Conservation (phyloP, 108 stramenopile genomes). For the Cyclotella atomus region DNA sequence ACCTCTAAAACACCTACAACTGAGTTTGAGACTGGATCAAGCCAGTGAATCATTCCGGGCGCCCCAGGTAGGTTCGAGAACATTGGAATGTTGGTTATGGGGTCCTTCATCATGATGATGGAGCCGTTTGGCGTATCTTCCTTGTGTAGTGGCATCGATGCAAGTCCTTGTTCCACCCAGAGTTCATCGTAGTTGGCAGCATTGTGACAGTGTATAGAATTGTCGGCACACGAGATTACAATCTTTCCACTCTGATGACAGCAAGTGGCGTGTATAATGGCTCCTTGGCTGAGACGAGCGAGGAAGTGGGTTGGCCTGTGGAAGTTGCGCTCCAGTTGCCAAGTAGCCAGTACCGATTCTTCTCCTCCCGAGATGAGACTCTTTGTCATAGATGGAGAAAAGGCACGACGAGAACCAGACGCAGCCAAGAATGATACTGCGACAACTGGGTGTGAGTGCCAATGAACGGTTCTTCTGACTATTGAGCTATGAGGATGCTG, state of each 20-base stretch:
- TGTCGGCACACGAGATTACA: slow-evolving; percentile 67
- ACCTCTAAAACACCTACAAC: slow-evolving; percentile 65
- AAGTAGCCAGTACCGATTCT: slow-evolving; percentile 78
- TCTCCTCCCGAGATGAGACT: slow-evolving; percentile 78
- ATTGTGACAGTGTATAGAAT: slow-evolving; percentile 69
- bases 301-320: slow-evolving; percentile 64
- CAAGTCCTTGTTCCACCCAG: slow-evolving; percentile 78
- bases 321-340: slow-evolving; percentile 70
- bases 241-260: slow-evolving; percentile 39
- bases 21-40: slow-evolving; percentile 56
- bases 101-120: slow-evolving; percentile 45
- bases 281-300: slow-evolving; percentile 67
- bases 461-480: slow-evolving; percentile 64
- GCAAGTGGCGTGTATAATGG: slow-evolving; percentile 58
- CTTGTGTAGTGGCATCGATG: slow-evolving; percentile 26
- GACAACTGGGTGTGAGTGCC: slow-evolving; percentile 82
- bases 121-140: slow-evolving; percentile 20
- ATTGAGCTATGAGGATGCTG: slow-evolving; percentile 57
- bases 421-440: slow-evolving; percentile 50
- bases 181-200: slow-evolving; percentile 57
- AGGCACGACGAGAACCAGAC: not conserved
- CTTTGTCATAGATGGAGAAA: slow-evolving; percentile 23
- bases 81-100: slow-evolving; percentile 41
- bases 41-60: slow-evolving; percentile 85
- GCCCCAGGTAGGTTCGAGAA: slow-evolving; percentile 57